Evolutionary conservation across 768 basidiomycete genomes (phyloP).

Genomic region (Calocybe cyanea): DNA sequence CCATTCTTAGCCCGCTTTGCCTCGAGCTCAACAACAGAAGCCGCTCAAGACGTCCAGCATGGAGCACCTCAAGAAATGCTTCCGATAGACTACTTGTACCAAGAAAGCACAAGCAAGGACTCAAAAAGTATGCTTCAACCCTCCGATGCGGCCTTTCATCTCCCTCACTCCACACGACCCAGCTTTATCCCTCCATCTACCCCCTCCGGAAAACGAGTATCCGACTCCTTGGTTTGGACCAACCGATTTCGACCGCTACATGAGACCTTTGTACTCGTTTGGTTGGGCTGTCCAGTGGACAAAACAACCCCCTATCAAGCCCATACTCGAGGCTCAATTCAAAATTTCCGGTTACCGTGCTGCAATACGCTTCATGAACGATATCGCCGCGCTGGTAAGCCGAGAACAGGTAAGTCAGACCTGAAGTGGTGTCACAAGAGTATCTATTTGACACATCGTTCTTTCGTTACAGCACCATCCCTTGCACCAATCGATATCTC

Average conservation of each 20-base stretch:
- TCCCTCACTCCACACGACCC: no score
- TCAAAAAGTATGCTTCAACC: no score
- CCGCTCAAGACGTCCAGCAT: no score
- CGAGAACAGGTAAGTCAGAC: conserved; percentile 26
- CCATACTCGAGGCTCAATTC: conserved; percentile 15
- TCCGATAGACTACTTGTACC: no score
- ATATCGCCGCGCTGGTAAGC: conserved; percentile 13
- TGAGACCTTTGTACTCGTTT: conserved; percentile 31
- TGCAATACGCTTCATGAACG: conserved; percentile 17
- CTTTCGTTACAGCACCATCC: background rate
- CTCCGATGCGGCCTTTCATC: conserved; percentile 11
- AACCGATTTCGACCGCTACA: conserved; percentile 26
- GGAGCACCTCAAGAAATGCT: no score
- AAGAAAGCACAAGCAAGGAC: no score
- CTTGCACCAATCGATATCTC: conserved; percentile 19
- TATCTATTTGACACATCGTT: no score
- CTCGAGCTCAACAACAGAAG: no score
- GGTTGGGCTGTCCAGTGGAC: conserved; percentile 22
- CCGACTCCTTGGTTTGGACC: conserved; percentile 31
- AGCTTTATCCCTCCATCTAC: no score
- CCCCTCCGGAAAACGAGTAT: conserved; percentile 15
- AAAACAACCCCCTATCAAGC: no score
- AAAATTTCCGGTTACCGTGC: conserved; percentile 16
- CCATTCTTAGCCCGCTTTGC: no score
- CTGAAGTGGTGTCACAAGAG: no score